A percentile compares a stretch with the other conserved stretches of the same genome.
Conservation (phyloP, 345 rosid genomes). For the Excoecaria agallocha region DNA sequence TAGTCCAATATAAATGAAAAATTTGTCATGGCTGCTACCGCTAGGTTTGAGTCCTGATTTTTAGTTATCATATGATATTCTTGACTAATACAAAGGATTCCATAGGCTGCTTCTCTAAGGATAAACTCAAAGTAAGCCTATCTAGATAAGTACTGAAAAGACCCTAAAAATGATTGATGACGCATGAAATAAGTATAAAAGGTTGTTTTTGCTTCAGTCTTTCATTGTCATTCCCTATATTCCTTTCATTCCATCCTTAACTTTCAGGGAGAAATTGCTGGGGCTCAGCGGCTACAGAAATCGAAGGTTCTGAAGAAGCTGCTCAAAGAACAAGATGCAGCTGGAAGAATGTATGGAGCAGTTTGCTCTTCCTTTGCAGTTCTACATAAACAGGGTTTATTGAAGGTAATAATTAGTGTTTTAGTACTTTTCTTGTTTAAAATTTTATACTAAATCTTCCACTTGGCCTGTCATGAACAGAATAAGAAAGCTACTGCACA, state of each 20-base stretch:
- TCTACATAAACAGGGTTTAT: constrained; percentile 65
- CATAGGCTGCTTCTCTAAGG: not conserved
- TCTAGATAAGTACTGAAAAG: not conserved
- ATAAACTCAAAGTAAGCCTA: not conserved
- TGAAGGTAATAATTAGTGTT: constrained; percentile 44
- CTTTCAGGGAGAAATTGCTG: constrained; percentile 63
- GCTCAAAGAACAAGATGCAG: constrained; percentile 65
- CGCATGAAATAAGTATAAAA: not conserved
- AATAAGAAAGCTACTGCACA: constrained; percentile 59
- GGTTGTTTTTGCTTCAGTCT: not conserved
- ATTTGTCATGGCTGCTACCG: too few relatives aligned
- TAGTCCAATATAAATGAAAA: not conserved
- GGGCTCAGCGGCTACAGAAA: constrained; percentile 60
- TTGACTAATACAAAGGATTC: not conserved
- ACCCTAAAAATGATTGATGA: not conserved
- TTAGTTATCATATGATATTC: not conserved
- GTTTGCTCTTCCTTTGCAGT: constrained; percentile 56
- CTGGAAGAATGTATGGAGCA: constrained; percentile 74
- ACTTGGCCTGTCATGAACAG: constrained; percentile 35
- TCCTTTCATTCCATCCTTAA: constrained; percentile 7
- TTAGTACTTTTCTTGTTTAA: not conserved
- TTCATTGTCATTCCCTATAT: not conserved
- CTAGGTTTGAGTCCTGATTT: not conserved
- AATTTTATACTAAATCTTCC: constrained; percentile 3
- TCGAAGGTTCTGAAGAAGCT: constrained; percentile 72